Evolutionary conservation across 2,329 filamentous ascomycete species (phyloP).

Genomic region (Podosphaera leucotricha): DNA sequence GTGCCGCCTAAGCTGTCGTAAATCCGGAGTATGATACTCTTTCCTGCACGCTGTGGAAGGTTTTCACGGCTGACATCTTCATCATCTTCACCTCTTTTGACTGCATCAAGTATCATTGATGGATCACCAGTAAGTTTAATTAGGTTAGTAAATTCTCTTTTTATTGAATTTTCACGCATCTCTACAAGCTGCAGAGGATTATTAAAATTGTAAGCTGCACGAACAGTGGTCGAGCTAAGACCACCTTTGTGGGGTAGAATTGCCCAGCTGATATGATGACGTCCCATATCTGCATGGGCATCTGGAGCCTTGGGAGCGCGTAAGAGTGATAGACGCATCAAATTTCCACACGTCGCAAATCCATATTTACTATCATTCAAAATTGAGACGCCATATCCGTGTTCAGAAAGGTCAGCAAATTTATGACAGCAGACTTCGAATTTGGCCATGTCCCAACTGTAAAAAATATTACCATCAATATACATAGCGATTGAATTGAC

Average conservation of each 20-base stretch:
- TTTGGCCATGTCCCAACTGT: constrained; percentile 83
- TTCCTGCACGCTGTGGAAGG: constrained; percentile 41
- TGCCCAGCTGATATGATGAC: constrained; percentile 68
- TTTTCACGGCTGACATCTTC: constrained; percentile 43
- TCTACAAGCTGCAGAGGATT: constrained; percentile 39
- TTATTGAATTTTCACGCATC: constrained; percentile 20
- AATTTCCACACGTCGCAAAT: constrained; percentile 68
- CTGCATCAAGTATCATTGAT: constrained; percentile 59
- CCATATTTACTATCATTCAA: constrained; percentile 93
- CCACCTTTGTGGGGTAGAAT: constrained; percentile 63
- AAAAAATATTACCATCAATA: constrained; percentile 9
- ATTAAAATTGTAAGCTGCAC: constrained; percentile 77
- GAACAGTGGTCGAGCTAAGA: constrained; percentile 50
- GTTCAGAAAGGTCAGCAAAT: constrained; percentile 74
- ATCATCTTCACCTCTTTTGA: constrained; percentile 86
- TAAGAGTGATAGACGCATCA: constrained; percentile 74
- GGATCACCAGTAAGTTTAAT: constrained; percentile 42
- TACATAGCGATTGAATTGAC: constrained; percentile 4
- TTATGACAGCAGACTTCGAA: constrained; percentile 94
- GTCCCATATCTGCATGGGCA: constrained; percentile 81
- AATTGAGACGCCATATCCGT: constrained; percentile 74
- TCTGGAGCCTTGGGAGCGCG: constrained; percentile 83
- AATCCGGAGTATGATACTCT: constrained; percentile 60
- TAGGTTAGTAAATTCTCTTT: constrained; percentile 23
- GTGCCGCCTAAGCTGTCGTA: constrained; percentile 79